Conservation (phyloP, 805 yeast genomes). For the Sugiyamaella lignohabitans region DNA sequence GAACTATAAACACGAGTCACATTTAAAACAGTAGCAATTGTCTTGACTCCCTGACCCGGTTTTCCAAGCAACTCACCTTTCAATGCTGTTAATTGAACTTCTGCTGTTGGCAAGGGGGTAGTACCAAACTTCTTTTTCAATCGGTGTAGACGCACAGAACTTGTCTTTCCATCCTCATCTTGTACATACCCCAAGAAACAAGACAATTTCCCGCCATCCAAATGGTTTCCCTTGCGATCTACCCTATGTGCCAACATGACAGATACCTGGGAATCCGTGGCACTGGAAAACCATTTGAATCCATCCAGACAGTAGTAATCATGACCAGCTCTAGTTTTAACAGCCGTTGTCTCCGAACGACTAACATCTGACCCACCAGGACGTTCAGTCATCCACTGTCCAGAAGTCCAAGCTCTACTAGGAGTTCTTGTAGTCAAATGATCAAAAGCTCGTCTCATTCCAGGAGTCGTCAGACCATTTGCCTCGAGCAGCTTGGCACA, state of each 20-base stretch:
- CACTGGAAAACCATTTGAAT: conserved; percentile 31
- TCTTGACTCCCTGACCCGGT: conserved; percentile 24
- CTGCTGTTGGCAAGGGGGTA: conserved; percentile 30
- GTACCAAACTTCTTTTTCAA: conserved; percentile 30
- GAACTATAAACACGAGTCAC: conserved; percentile 26
- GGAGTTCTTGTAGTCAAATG: conserved; percentile 27
- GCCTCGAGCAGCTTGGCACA: conserved; percentile 28
- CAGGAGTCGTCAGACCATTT: conserved; percentile 4
- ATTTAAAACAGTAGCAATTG: conserved; percentile 27
- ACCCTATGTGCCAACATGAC: conserved; percentile 26
- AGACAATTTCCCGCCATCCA: conserved; percentile 19
- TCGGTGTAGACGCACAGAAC: conserved; percentile 24
- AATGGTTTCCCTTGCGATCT: conserved; percentile 7
- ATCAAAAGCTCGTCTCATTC: conserved; percentile 14
- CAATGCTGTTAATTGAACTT: conserved; percentile 25
- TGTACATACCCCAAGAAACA: conserved; percentile 27
- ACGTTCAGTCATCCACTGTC: conserved; percentile 33
- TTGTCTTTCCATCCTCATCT: conserved; percentile 12
- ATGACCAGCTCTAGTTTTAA: conserved; percentile 2
- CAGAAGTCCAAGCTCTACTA: conserved; percentile 28
- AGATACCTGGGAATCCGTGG: conserved; percentile 29
- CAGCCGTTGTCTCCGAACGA: conserved; percentile 27
- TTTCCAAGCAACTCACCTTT: conserved; percentile 20
- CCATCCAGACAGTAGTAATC: conserved; percentile 21
- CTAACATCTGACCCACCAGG: conserved; percentile 31